Base-by-base conservation (phyloP, 352 stramenopile species). In the Phytophthora chlamydospora region DNA sequence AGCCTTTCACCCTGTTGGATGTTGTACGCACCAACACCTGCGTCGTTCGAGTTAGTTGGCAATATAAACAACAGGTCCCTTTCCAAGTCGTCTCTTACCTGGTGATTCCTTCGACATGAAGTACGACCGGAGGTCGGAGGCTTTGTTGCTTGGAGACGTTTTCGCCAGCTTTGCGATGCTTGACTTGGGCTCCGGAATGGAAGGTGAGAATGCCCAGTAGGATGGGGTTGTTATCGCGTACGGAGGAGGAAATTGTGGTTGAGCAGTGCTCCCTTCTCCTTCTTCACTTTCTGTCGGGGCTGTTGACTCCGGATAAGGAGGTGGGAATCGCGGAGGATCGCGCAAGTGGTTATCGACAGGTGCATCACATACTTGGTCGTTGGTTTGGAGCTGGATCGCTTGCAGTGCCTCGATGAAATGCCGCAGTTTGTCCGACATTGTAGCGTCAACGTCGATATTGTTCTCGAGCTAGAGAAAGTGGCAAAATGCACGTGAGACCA, bases 11-110 rank as follows among this genome's bases (percentile, higher is more conserved):
- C 71, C 2, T 71, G 64, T 6, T 68, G 34, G 12, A 87, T 51
- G 43, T 90, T 68, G 42, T 90, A 90, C 43, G 60, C 57, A 3
- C 80, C 74, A n/a, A 86, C 78, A 19, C 78, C 76, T 65, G 55
- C 43, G 4, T 21, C 4, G 48, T 14, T 21, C 36, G 12, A 42
- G 40, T 46, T 5, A 46, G 40, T 29, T 29, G 24, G 24, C 24
- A 29, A 29, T 29, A 29, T 4, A 29, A 29, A 29, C 24, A 29
- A 24, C 1, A 1, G 21, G 21, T 3, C 3, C 21, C 21, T 3
- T 24, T 3, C 21, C 21, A 24, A 24, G 21, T 46, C 35, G 4
- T 36, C 41, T 19, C 27, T 51, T 67, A 67, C 62, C 57, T 48
- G 58, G 58, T 9, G 50, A 62, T 11, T 58, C 36, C 10, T 44